Percentiles rank a stretch among this genome's conserved stretches.
These are phyloP conservation scores for Xanthoconium purpureum DNA, from an alignment of 768 basidiomycete genomes.

Conservation along the genomic window DNA sequence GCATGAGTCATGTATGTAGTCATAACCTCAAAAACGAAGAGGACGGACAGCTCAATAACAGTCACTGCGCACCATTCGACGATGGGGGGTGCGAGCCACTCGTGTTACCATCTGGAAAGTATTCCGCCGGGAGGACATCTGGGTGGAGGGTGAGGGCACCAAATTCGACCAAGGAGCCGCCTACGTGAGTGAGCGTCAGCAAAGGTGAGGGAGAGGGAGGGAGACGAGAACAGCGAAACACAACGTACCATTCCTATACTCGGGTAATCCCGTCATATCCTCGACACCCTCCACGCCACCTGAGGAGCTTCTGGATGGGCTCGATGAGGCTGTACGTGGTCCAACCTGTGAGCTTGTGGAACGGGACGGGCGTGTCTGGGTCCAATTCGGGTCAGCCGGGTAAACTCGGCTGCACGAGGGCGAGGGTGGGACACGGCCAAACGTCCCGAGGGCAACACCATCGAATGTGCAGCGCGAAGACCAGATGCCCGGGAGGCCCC, in stretches of 20 bases:
- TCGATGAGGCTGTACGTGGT: constrained; percentile 86
- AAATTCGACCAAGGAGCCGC: constrained; percentile 84
- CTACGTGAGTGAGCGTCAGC: constrained; percentile 35
- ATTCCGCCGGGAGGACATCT: constrained; percentile 47
- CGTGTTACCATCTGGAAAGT: constrained; percentile 26
- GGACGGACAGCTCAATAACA: constrained; percentile 79
- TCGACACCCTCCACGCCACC: constrained; percentile 84
- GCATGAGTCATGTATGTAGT: too few relatives aligned
- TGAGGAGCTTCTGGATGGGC: constrained; percentile 70
- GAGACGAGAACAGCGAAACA: background rate
- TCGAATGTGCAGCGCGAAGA: constrained; percentile 68
- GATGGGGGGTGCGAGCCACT: constrained; percentile 72
- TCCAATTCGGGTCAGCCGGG: constrained; percentile 46
- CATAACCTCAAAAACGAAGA: background rate
- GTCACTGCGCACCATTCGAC: constrained; percentile 98
- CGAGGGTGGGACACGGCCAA: constrained; percentile 75
- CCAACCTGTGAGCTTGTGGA: constrained; percentile 97
- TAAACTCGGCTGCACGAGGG: constrained; percentile 20
- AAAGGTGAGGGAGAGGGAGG: background rate
- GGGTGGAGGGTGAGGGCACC: constrained; percentile 72
- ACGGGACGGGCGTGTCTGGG: constrained; percentile 65
- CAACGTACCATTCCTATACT: constrained; percentile 80
- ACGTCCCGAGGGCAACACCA: constrained; percentile 79
- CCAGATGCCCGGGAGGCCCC: constrained; percentile 87
- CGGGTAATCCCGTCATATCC: constrained; percentile 89